Percentiles rank a stretch among this genome's conserved stretches.
phyloP scores from a whole-genome alignment of 179 eudicot genomes.

The Actinidia polygama region DNA sequence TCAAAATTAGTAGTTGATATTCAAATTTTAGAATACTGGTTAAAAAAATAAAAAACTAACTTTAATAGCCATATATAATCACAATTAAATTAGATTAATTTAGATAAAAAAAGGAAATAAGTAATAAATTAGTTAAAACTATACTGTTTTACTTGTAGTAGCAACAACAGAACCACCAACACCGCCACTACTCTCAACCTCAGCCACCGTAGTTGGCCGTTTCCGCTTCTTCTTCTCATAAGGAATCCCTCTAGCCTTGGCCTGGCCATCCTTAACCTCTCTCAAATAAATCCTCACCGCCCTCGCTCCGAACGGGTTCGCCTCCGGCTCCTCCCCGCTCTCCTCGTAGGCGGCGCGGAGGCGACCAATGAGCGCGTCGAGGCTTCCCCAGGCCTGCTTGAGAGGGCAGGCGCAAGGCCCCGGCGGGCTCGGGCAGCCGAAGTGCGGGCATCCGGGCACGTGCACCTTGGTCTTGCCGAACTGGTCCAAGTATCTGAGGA shows the following conservation, averaged over 20 bases:
- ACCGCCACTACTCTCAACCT: not conserved
- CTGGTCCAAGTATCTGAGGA: conserved; percentile 75
- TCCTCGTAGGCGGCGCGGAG: conserved; percentile 80
- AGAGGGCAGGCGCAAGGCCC: conserved; percentile 77
- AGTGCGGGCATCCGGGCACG: conserved; percentile 60
- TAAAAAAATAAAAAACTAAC: too few species aligned
- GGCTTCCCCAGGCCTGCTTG: conserved; percentile 82
- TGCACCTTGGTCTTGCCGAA: conserved; percentile 87
- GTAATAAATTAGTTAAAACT: conserved; percentile 5
- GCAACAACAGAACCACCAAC: not conserved
- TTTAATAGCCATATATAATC: not conserved
- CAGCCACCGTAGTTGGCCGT: conserved; percentile 25
- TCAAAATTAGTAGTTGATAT: too few species aligned
- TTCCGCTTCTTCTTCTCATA: conserved; percentile 88
- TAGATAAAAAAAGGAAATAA: not conserved
- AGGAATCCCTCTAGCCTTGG: conserved; percentile 76
- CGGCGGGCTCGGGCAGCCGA: conserved; percentile 76
- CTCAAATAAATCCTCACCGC: conserved; percentile 72
- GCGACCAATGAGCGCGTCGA: conserved; percentile 75
- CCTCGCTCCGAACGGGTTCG: conserved; percentile 76
- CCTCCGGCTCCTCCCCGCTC: conserved; percentile 69
- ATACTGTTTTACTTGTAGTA: conserved; percentile 24
- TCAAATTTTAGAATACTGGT: too few species aligned
- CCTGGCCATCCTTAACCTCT: conserved; percentile 68
- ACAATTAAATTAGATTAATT: not conserved